A percentile compares a stretch with the other conserved stretches of the same genome.
These are phyloP conservation scores for Tolypocladium album DNA, from an alignment of 2,329 filamentous ascomycete genomes.

Conservation along the genomic window DNA sequence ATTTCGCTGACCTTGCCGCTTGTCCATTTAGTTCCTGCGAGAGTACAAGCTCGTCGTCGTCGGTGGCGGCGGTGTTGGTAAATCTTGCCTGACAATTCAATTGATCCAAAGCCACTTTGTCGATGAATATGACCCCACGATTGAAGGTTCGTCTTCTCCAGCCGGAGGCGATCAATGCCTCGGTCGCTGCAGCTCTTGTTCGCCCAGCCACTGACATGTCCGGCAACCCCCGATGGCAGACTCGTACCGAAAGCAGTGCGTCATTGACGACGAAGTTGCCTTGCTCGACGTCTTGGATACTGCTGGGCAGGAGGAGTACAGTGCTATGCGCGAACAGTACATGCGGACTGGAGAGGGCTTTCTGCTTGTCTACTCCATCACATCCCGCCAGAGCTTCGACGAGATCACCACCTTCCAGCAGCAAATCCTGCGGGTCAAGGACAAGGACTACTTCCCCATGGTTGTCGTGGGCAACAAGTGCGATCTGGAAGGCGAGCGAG, in stretches of 20 bases:
- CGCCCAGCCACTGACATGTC: slow-evolving; percentile 1
- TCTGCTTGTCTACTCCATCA: slow-evolving; percentile 96
- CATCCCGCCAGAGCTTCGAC: slow-evolving; percentile 91
- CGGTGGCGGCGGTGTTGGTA: slow-evolving; percentile 95
- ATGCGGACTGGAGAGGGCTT: slow-evolving; percentile 99
- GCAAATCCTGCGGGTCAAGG: slow-evolving; percentile 96
- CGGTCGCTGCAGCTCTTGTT: background rate
- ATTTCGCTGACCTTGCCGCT: background rate
- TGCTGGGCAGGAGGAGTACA: slow-evolving; percentile 97
- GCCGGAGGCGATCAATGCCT: background rate
- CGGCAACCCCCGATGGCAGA: slow-evolving; percentile 43
- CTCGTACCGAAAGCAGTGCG: slow-evolving; percentile 99
- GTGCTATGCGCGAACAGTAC: slow-evolving; percentile 98
- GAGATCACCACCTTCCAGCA: slow-evolving; percentile 98
- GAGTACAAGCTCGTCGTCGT: slow-evolving; percentile 97
- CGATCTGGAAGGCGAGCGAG: slow-evolving; percentile 87
- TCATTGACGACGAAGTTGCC: slow-evolving; percentile 96
- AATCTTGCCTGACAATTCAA: slow-evolving; percentile 98
- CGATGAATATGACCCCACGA: slow-evolving; percentile 98
- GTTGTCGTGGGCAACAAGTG: slow-evolving; percentile 99
- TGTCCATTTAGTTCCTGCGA: slow-evolving; percentile 56
- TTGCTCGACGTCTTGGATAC: slow-evolving; percentile 97
- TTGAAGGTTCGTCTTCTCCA: slow-evolving; percentile 65
- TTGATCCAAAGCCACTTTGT: slow-evolving; percentile 94
- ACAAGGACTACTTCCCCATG: slow-evolving; percentile 99